Base-by-base conservation (phyloP, 2,329 filamentous ascomycete species). In the Cordyceps farinosa region DNA sequence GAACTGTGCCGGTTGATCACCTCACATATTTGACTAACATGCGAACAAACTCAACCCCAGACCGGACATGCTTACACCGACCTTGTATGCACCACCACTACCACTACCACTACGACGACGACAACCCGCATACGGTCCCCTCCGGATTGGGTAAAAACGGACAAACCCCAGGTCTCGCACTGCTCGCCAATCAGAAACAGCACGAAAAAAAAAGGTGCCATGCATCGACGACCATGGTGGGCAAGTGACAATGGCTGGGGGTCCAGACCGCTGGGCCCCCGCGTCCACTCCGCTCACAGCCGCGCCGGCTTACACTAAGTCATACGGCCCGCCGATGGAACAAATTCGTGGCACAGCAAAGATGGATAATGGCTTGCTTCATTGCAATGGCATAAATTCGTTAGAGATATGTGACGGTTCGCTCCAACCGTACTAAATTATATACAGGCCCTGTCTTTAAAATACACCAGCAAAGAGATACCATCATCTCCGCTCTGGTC, bases 401-500 rank as follows among this genome's bases (percentile, higher is more conserved):
- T 53, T 22, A 44, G 44, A 53, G 22, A 36, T 17, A 32, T 36
- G n/a, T 42, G 27, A 34, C 15, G 48, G 38, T 7, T 22, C n/a
- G 5, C 5, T 38, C 5, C 9, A 10, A 29, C 47, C 29, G 9
- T 29, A n/a, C 50, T 45, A 53, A 61, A 53, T 13, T 38, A 54
- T 54, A 47, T 61, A 54, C 50, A 60, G 57, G 22, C 22, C 22
- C 22, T 22, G 22, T 22, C 22, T 22, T 22, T 22, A 22, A 22
- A 22, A 22, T 22, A 22, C 22, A 22, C 13, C 17, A 22, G 9
- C 34, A n/a, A 11, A 22, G 11, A 29, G 13, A 5, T 15, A 32
- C 29, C 27, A 50, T 50, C 36, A 45, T 30, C 36, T 30, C 13
- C 56, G 45, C 34, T 50, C 47, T 34, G 87, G 88, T 54, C 84